These are phyloP conservation scores for Dovyalis caffra DNA, from an alignment of 345 rosid genomes.

Conservation along the genomic window DNA sequence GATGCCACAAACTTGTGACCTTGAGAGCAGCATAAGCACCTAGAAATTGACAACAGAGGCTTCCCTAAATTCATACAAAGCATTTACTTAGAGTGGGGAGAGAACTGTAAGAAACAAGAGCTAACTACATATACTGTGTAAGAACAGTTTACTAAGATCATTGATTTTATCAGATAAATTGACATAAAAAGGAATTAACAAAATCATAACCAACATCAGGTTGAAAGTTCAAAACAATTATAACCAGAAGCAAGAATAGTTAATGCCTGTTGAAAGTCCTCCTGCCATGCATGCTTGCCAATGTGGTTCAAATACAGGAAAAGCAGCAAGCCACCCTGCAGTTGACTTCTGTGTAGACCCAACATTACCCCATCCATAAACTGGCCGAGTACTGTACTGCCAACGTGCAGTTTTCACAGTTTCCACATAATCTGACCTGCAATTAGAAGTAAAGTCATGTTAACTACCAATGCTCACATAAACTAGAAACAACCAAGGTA, in stretches of 20 bases:
- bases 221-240: conserved; percentile 5
- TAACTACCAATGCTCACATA: conserved; percentile 1
- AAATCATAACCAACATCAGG: not conserved
- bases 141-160: no score
- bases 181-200: no score
- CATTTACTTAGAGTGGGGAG: not conserved
- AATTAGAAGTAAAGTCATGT: conserved; percentile 23
- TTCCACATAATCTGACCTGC: conserved; percentile 63
- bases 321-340: conserved; percentile 97
- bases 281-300: conserved; percentile 99
- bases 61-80: not conserved
- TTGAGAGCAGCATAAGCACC: conserved; percentile 1
- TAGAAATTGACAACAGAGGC: not conserved
- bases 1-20: not conserved
- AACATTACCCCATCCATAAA: conserved; percentile 94
- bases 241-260: conserved; percentile 17
- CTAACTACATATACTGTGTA: no score
- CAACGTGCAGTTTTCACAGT: conserved; percentile 83
- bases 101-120: not conserved
- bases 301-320: conserved; percentile 97
- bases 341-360: conserved; percentile 78
- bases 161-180: no score
- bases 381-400: conserved; percentile 91
- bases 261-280: conserved; percentile 90
- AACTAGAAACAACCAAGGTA: not conserved